These are phyloP conservation scores for Bidens hawaiensis DNA, from an alignment of 140 eudicot genomes.

Conservation along the genomic window DNA sequence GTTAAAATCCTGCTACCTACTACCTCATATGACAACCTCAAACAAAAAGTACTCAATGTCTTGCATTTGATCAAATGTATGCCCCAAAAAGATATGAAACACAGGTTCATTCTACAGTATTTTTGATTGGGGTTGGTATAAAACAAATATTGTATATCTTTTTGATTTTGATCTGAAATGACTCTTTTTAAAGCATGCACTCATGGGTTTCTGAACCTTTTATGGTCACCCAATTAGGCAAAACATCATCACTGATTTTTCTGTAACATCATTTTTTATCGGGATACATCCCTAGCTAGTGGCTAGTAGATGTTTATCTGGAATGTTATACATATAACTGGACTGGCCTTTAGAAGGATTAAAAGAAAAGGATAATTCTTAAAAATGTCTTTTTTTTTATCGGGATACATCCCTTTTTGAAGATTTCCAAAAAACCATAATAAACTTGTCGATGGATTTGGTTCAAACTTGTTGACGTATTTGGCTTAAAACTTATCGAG, in stretches of 20 bases:
- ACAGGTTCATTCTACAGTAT: constrained; percentile 34
- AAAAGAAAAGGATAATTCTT: not conserved
- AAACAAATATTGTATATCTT: constrained; percentile 15
- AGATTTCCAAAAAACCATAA: too few species aligned
- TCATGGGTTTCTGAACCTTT: constrained; percentile 38
- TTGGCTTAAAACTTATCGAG: too few species aligned
- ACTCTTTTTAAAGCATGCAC: constrained; percentile 31
- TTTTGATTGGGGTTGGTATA: constrained; percentile 33
- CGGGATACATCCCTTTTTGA: too few species aligned
- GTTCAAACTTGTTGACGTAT: too few species aligned
- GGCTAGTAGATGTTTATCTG: not conserved
- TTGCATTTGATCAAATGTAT: constrained; percentile 25
- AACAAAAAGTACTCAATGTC: constrained; percentile 30
- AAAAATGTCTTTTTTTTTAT: too few species aligned
- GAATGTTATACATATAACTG: not conserved
- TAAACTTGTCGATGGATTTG: too few species aligned
- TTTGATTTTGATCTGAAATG: constrained; percentile 23
- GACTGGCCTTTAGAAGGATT: not conserved
- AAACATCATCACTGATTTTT: constrained; percentile 22
- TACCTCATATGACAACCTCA: constrained; percentile 39
- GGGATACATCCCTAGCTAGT: not conserved
- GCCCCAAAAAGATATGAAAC: constrained; percentile 34
- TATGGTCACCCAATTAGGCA: constrained; percentile 33
- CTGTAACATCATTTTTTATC: constrained; percentile 14
- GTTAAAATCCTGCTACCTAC: constrained; percentile 25